Evolutionary conservation across 75 land plant genomes (phyloP), one percentile per base, ranked within the genome.

Genomic region (Picea glauca): DNA sequence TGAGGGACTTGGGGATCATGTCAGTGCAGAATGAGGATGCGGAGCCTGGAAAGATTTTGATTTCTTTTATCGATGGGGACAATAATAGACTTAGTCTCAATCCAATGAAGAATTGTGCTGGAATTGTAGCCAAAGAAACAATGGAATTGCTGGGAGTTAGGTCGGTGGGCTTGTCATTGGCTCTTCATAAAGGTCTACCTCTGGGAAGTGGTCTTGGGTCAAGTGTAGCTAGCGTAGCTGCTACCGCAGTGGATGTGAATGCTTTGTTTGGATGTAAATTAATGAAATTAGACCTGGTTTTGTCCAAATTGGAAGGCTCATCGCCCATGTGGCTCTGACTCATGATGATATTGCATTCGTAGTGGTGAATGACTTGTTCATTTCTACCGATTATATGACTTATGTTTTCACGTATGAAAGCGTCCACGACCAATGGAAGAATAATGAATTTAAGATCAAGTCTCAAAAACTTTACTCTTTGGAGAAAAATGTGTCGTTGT

Each of bases 121-220:
- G 50, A 97, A 97, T 81, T 97, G 99, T 79, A 95, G 0, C 26
- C 26, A 26, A 26, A 26, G 26, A 26, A 26, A 26, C 26, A 26
- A 26, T 26, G 26, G 26, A 26, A 26, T 26, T 26, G 26, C 26
- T 26, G 26, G 26, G 26, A 26, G 0, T 26, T 26, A 26, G 26
- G 26, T 26, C 26, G 26, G 26, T 26, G 26, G 26, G 26, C 26
- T 26, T 26, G 26, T 26, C 26, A 26, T 95, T n/a, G 99, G 98
- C 15, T 94, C 94, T 76, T 93, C 98, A 35, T 74, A 97, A 97
- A 81, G 99, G 99, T 15, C 83, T 94, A 6, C 99, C 99, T 31
- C 84, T 97, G 13, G 99, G 99, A 14, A 88, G 91, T 76, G 99
- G 99, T 18, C 92, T 97, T 20, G 99, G 99, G 8, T 97, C 99